phyloP scores from a whole-genome alignment of 495 filamentous ascomycete species.

The Pyrenopolyporus hunteri region DNA sequence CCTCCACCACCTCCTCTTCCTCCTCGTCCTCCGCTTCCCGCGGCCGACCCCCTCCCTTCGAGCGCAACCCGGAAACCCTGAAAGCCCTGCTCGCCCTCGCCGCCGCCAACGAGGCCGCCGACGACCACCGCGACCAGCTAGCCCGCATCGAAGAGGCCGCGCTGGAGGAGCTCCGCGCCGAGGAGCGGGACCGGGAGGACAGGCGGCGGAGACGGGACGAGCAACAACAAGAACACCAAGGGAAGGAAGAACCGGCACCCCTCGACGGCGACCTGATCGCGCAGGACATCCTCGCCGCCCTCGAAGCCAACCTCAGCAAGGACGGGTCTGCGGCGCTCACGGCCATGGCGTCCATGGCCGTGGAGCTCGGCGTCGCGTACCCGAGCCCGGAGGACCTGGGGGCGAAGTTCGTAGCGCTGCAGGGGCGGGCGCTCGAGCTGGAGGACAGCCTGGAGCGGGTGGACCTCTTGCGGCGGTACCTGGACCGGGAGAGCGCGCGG shows the following conservation, averaged over 20 bases:
- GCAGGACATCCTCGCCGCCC: conserved; percentile 38
- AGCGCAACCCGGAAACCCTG: conserved; percentile 84
- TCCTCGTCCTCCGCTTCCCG: conserved; percentile 42
- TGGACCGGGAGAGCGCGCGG: conserved; percentile 43
- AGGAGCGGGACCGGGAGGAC: conserved; percentile 46
- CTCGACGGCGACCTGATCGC: conserved; percentile 24
- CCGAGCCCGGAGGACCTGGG: conserved; percentile 46
- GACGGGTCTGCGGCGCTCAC: conserved; percentile 53
- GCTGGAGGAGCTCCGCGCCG: conserved; percentile 57
- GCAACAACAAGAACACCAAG: not conserved
- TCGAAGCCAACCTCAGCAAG: conserved; percentile 48
- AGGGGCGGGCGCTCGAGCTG: conserved; percentile 45
- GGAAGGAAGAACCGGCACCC: not conserved
- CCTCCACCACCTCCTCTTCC: conserved; percentile 39
- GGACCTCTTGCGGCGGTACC: conserved; percentile 47
- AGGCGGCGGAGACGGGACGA: not conserved
- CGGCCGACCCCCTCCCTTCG: conserved; percentile 62
- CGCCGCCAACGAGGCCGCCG: conserved; percentile 77
- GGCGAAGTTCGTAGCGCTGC: conserved; percentile 45
- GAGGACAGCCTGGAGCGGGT: conserved; percentile 52
- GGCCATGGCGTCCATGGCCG: conserved; percentile 48
- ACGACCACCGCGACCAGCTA: conserved; percentile 71
- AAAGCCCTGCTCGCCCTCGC: conserved; percentile 76
- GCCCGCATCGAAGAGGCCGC: conserved; percentile 65
- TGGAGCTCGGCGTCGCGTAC: conserved; percentile 41